Conservation (phyloP, 2,329 filamentous ascomycete species). For the Clathrospora elynae region DNA sequence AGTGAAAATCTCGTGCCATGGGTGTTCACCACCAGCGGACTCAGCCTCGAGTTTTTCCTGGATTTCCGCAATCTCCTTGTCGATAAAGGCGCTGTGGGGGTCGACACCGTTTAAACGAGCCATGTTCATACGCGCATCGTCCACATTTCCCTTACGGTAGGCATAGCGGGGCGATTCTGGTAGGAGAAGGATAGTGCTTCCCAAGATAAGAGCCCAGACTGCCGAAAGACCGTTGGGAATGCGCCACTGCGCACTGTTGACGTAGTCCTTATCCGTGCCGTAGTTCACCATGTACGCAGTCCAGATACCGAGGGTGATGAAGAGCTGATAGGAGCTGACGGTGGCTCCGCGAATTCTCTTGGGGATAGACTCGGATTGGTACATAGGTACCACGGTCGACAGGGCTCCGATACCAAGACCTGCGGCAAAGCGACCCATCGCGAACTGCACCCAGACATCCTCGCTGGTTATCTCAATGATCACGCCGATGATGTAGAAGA, state of each 20-base stretch:
- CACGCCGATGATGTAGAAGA: slow-evolving; percentile 68
- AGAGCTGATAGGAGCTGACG: slow-evolving; percentile 68
- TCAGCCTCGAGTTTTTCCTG: slow-evolving; percentile 62
- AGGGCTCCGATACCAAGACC: slow-evolving; percentile 69
- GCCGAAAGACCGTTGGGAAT: slow-evolving; percentile 66
- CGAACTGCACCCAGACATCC: slow-evolving; percentile 66
- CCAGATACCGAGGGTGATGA: slow-evolving; percentile 71
- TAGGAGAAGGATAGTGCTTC: slow-evolving; percentile 59
- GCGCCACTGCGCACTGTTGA: slow-evolving; percentile 63
- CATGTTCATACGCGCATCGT: slow-evolving; percentile 59
- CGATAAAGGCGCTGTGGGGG: slow-evolving; percentile 59
- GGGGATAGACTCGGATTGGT: slow-evolving; percentile 69
- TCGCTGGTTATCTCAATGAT: slow-evolving; percentile 68
- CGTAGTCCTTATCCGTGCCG: slow-evolving; percentile 59
- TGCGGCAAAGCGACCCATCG: slow-evolving; percentile 65
- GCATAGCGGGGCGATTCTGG: slow-evolving; percentile 64
- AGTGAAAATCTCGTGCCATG: slow-evolving; percentile 65
- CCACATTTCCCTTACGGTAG: slow-evolving; percentile 59
- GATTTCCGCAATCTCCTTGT: slow-evolving; percentile 61
- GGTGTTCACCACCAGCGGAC: slow-evolving; percentile 43
- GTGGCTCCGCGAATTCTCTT: slow-evolving; percentile 67
- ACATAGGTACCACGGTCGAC: slow-evolving; percentile 64
- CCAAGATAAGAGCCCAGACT: slow-evolving; percentile 61
- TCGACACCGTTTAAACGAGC: slow-evolving; percentile 61
- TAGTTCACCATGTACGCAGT: slow-evolving; percentile 61